Base-by-base conservation (phyloP, 768 basidiomycete species). In the Trametopsis cervina region DNA sequence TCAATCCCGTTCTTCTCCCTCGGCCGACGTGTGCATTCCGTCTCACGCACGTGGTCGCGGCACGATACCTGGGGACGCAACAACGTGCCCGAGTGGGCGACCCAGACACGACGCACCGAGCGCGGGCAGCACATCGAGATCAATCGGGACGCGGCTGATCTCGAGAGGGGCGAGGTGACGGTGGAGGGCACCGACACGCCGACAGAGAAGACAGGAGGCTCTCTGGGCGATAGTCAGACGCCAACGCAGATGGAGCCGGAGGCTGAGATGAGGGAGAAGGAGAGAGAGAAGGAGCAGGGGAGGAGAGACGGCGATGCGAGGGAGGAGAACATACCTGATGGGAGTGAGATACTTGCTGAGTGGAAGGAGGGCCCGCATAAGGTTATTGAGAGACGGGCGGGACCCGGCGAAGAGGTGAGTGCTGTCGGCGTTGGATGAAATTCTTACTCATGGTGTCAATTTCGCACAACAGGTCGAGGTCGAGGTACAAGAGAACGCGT, bases 1-100 rank as follows among this genome's bases (percentile, higher is more conserved):
- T 94, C 91, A 10, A 96, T 99, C 54, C 92, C 95, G 0, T 86
- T 85, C 61, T 96, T 97, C 72, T 92, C 92, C 18, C 80, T 98
- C 23, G 85, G 92, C 15, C 75, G 89, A 24, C 81, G 92, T 21
- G 92, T 97, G n/a, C 92, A 94, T 62, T 84, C 78, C 15, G 85
- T 90, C 46, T 86, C 89, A 12, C 78, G 91, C 55, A 97, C 95
- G 6, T 91, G 88, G 85, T 94, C 91, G 7, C 74, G 92, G 44
- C 80, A 86, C 55, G 77, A 82, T 24, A 71, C 70, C 10, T 64
- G 69, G 44, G 59, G 57, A 15, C 44, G 54, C 50, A 61, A 66
- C 33, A 54, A 62, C 27, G 65, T 71, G 23, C 88, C 93, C 0
- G 90, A 93, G 39, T 96, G 93, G 90, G 75, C 89, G 7, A 81